These are phyloP conservation scores for Tieghemostelium lacteum DNA, from an alignment of 78 protist genomes.

Conservation along the genomic window DNA sequence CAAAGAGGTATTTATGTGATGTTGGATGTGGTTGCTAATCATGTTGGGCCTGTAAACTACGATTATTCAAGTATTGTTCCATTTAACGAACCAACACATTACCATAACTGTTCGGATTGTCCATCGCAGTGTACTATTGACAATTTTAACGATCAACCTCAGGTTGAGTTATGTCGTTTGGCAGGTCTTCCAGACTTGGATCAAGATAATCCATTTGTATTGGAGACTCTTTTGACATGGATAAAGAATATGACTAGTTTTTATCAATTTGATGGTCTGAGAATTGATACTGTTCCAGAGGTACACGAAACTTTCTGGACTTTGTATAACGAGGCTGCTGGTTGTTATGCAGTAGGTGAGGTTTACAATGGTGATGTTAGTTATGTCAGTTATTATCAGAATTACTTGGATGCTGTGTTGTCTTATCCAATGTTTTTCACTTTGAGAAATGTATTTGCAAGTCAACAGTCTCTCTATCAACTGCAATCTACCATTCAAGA, in stretches of 20 bases:
- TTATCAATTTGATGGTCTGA: slow-evolving; percentile 88
- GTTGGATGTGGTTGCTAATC: slow-evolving; percentile 82
- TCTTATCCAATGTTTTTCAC: slow-evolving; percentile 92
- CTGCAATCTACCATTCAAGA: slow-evolving; percentile 57
- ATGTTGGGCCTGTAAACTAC: slow-evolving; percentile 78
- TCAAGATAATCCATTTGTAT: slow-evolving; percentile 88
- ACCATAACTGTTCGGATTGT: slow-evolving; percentile 83
- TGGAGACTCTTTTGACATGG: slow-evolving; percentile 70
- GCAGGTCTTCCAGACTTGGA: slow-evolving; percentile 91
- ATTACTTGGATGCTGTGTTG: slow-evolving; percentile 78
- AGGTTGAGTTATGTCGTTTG: slow-evolving; percentile 85
- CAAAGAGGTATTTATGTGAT: slow-evolving; percentile 79
- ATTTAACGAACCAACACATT: slow-evolving; percentile 80
- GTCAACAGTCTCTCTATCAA: slow-evolving; percentile 80
- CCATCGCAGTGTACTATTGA: slow-evolving; percentile 76
- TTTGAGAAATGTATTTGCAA: slow-evolving; percentile 73
- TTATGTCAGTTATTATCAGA: slow-evolving; percentile 83
- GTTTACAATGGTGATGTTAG: slow-evolving; percentile 86
- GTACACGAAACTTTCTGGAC: slow-evolving; percentile 81
- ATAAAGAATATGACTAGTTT: slow-evolving; percentile 35
- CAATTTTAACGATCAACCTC: slow-evolving; percentile 80
- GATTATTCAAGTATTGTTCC: slow-evolving; percentile 74
- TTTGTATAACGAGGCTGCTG: slow-evolving; percentile 57
- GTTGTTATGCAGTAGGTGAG: slow-evolving; percentile 92
- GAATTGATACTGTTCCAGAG: slow-evolving; percentile 94